Evolutionary conservation across 176 grass and related monocot genomes (phyloP).

Genomic region (Melocanna baccifera): DNA sequence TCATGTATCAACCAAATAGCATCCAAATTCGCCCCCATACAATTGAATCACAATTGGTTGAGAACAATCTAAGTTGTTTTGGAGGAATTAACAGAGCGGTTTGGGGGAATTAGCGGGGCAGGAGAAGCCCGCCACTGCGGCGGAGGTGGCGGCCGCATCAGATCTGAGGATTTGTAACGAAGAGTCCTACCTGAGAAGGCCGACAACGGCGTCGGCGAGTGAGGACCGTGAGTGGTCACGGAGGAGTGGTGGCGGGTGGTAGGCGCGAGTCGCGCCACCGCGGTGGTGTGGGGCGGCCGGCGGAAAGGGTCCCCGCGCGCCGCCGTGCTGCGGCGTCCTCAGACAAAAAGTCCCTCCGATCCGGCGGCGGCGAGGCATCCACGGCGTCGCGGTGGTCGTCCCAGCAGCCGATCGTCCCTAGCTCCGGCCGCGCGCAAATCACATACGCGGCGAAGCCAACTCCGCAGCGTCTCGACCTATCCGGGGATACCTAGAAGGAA

Average conservation of each 20-base stretch:
- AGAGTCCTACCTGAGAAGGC: constrained; percentile 42
- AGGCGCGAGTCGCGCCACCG: constrained; percentile 62
- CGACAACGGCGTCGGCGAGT: constrained; percentile 40
- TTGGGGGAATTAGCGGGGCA: constrained; percentile 23
- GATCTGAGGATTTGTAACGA: constrained; percentile 35
- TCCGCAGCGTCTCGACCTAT: background rate
- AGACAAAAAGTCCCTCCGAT: constrained; percentile 75
- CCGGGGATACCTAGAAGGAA: background rate
- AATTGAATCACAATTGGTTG: too few relatives aligned
- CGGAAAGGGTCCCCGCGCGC: constrained; percentile 41
- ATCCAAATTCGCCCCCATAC: too few relatives aligned
- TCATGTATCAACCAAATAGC: too few relatives aligned
- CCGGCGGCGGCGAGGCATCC: constrained; percentile 76
- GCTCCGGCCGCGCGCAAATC: constrained; percentile 35
- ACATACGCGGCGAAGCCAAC: constrained; percentile 34
- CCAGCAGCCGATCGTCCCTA: background rate
- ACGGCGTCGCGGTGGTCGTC: constrained; percentile 44
- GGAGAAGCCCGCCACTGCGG: background rate
- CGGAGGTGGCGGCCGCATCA: constrained; percentile 8
- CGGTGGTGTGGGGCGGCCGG: constrained; percentile 33
- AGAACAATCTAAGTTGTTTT: too few relatives aligned
- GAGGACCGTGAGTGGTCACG: constrained; percentile 45
- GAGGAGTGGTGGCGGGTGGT: constrained; percentile 43
- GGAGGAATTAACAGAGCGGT: constrained; percentile 41
- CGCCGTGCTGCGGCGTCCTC: constrained; percentile 53